Percentiles rank a stretch among this genome's conserved stretches.
phyloP scores from a whole-genome alignment of 768 basidiomycete genomes.

The Daedaleopsis nitida region DNA sequence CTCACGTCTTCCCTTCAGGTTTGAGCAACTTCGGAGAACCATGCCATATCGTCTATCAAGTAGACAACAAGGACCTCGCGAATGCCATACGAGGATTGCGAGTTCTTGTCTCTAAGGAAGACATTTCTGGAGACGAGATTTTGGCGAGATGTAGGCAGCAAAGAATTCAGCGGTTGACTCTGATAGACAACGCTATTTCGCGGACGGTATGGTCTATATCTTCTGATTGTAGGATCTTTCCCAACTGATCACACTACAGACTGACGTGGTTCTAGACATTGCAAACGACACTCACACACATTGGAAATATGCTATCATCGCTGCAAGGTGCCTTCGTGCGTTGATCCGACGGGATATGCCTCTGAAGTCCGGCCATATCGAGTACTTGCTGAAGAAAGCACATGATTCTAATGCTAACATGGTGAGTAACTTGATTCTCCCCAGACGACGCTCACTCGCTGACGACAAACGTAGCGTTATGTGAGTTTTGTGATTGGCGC shows the following conservation, averaged over 20 bases:
- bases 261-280: constrained; percentile 50
- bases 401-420: constrained; percentile 68
- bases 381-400: constrained; percentile 60
- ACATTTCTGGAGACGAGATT: constrained; percentile 37
- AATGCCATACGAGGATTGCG: constrained; percentile 41
- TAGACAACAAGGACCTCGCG: constrained; percentile 47
- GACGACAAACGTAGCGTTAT: constrained; percentile 48
- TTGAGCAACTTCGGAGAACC: constrained; percentile 65
- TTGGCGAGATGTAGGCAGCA: constrained; percentile 44
- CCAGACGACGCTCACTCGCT: constrained; percentile 7
- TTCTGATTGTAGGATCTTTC: not conserved
- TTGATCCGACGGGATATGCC: constrained; percentile 68
- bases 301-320: constrained; percentile 78
- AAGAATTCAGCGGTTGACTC: constrained; percentile 45
- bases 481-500: constrained; percentile 38
- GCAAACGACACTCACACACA: constrained; percentile 66
- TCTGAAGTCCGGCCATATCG: constrained; percentile 47
- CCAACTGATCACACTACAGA: constrained; percentile 32
- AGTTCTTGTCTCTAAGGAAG: constrained; percentile 30
- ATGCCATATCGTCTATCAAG: constrained; percentile 53
- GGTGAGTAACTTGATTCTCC: constrained; percentile 41
- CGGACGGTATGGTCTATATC: constrained; percentile 42
- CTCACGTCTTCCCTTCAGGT: constrained; percentile 40
- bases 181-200: constrained; percentile 44
- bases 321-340: constrained; percentile 66